Conservation (phyloP, 768 basidiomycete species). For the Lactarius pseudohatsudake region DNA sequence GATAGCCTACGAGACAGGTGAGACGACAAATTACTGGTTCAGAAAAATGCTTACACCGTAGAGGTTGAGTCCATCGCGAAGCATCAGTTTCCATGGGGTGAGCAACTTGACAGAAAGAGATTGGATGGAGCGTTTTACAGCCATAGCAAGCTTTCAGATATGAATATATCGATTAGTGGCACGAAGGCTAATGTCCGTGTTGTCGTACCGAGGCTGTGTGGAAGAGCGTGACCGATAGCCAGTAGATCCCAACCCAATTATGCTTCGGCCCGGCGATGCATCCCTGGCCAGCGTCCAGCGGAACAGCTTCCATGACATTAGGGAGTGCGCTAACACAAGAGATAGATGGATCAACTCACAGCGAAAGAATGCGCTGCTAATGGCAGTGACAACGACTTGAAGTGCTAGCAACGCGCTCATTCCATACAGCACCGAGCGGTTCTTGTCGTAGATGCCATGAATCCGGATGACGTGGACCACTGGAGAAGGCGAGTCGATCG, state of each 20-base stretch:
- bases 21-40: slow-evolving; percentile 16
- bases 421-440: slow-evolving; percentile 48
- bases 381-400: slow-evolving; percentile 70
- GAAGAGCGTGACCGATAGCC: slow-evolving; percentile 73
- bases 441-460: slow-evolving; percentile 75
- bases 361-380: slow-evolving; percentile 77
- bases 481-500: slow-evolving; percentile 30
- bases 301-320: slow-evolving; percentile 50
- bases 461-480: slow-evolving; percentile 76
- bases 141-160: slow-evolving; percentile 52
- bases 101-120: slow-evolving; percentile 60
- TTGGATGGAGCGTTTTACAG: slow-evolving; percentile 55
- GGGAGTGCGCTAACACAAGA: slow-evolving; percentile 14
- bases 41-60: slow-evolving; percentile 56
- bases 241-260: slow-evolving; percentile 86
- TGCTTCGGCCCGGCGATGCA: slow-evolving; percentile 82
- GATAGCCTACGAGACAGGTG: slow-evolving; percentile 48
- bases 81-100: slow-evolving; percentile 81
- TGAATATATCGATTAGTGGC: slow-evolving; percentile 2
- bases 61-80: slow-evolving; percentile 84
- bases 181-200: background rate
- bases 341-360: slow-evolving; percentile 43
- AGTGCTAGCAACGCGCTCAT: slow-evolving; percentile 62
- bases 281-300: slow-evolving; percentile 70
- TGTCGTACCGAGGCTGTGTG: slow-evolving; percentile 62